Percentiles rank a stretch among this genome's conserved stretches.
Evolutionary conservation across 2,329 filamentous ascomycete species (phyloP).

Genomic region (Alternaria conjuncta): DNA sequence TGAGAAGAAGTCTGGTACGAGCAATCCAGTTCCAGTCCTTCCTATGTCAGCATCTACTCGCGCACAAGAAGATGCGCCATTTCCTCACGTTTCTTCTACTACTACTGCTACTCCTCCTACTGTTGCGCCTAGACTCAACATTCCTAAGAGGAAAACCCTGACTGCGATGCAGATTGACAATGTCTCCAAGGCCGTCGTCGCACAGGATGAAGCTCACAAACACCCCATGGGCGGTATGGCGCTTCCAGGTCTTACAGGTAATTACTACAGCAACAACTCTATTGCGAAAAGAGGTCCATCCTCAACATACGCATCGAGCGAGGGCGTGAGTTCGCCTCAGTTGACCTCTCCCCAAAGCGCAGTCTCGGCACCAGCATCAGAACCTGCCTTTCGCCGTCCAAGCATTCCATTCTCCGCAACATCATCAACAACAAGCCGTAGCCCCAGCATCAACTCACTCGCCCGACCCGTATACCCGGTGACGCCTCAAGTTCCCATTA

Average conservation of each 20-base stretch:
- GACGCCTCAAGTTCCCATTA: conserved; percentile 26
- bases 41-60: conserved; percentile 24
- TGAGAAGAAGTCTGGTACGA: conserved; percentile 50
- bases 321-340: conserved; percentile 22
- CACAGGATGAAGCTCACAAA: conserved; percentile 22
- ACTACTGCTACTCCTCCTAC: conserved; percentile 21
- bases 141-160: conserved; percentile 55
- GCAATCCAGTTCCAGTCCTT: conserved; percentile 27
- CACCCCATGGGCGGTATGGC: conserved; percentile 25
- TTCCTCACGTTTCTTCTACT: conserved; percentile 9
- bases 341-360: conserved; percentile 21
- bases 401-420: conserved; percentile 38
- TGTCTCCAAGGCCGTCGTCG: conserved; percentile 34
- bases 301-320: conserved; percentile 16
- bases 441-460: conserved; percentile 45
- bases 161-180: conserved; percentile 52
- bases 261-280: conserved; percentile 8
- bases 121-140: conserved; percentile 45
- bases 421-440: conserved; percentile 23
- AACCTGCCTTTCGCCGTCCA: conserved; percentile 37
- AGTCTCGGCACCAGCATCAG: conserved; percentile 21
- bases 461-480: conserved; percentile 45
- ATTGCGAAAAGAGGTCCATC: conserved; percentile 7
- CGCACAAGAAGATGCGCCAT: conserved; percentile 12
- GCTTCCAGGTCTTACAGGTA: conserved; percentile 25